Evolutionary conservation across 441 rosid genomes (phyloP), one percentile per base, ranked within the genome.

Genomic region (Codiaeum variegatum): DNA sequence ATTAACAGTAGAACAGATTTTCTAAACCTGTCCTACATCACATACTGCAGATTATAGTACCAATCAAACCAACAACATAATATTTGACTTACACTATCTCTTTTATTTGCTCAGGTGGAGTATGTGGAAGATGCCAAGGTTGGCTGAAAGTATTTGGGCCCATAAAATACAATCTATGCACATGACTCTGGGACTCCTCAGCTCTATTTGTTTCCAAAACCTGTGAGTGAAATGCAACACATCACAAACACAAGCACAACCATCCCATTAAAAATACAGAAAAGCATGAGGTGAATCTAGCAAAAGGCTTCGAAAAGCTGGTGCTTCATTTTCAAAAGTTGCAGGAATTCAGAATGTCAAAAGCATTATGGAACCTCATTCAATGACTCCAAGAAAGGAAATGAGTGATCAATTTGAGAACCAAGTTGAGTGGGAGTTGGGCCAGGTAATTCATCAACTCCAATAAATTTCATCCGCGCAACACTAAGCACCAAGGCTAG

Each of bases 401-500:
- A 91, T 5, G 98, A 93, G 80, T 90, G 92, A 82, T 85, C 91
- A 70, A 87, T 83, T 59, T 75, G 85, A 83, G 98, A 90, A 73
- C 83, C 80, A 76, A 77, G 96, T 13, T 82, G 89, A 66, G 91
- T 77, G 46, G 94, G 92, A 36, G 77, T 79, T 70, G 81, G 59
- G 65, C 90, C 84, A 6, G 89, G 96, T 51, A 79, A 73, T 75
- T 93, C 98, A 75, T 93, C 98, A 6, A 89, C 95, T 28, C 88
- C 88, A 71, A 89, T 87, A 84, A 85, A 93, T 80, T 93, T 93
- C 90, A 88, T 90, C 73, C 98, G 81, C 3, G 98, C 98, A 76
- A 91, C 97, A 75, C 98, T 93, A 70, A 93, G 92, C 46, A 91
- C 96, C 42, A 93, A 85, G 55, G 98, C 92, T 77, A 93, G 83